These are phyloP conservation scores for Nitzschia inconspicua DNA, from an alignment of 108 stramenopile genomes.

Conservation along the genomic window DNA sequence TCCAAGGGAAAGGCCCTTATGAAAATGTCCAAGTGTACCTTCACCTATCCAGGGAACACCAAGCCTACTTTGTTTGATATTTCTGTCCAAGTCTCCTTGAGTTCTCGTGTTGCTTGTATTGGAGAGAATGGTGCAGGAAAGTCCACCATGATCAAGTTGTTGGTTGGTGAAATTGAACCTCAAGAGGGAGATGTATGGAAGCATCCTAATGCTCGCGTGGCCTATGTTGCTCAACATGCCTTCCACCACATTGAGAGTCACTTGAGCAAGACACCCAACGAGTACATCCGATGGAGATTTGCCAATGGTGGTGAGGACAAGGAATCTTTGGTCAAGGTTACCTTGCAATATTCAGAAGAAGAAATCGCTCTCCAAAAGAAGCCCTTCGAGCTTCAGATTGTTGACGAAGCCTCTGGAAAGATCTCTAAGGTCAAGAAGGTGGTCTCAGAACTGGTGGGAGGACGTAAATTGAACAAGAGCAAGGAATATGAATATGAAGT, in stretches of 20 bases:
- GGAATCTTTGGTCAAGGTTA: conserved; percentile 95
- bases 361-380: conserved; percentile 93
- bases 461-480: conserved; percentile 92
- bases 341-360: conserved; percentile 94
- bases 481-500: conserved; percentile 98
- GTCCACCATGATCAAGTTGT: conserved; percentile 99
- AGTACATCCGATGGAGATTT: conserved; percentile 99
- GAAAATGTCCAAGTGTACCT: conserved; percentile 97
- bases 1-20: conserved; percentile 98
- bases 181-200: conserved; percentile 95
- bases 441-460: conserved; percentile 92
- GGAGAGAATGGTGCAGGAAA: conserved; percentile 99
- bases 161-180: conserved; percentile 96
- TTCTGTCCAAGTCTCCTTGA: conserved; percentile 94
- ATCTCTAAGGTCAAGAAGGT: conserved; percentile 95
- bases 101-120: conserved; percentile 98
- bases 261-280: conserved; percentile 97
- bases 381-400: conserved; percentile 90
- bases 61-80: conserved; percentile 95
- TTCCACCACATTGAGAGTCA: conserved; percentile 99
- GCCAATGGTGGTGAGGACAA: conserved; percentile 99
- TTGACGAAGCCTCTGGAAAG: conserved; percentile 95
- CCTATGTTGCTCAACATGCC: conserved; percentile 99
- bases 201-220: conserved; percentile 99
- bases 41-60: conserved; percentile 96